A percentile compares a stretch with the other conserved stretches of the same genome.
Evolutionary conservation across 2,329 filamentous ascomycete genomes (phyloP).

Genomic region (Fusarium falciforme): DNA sequence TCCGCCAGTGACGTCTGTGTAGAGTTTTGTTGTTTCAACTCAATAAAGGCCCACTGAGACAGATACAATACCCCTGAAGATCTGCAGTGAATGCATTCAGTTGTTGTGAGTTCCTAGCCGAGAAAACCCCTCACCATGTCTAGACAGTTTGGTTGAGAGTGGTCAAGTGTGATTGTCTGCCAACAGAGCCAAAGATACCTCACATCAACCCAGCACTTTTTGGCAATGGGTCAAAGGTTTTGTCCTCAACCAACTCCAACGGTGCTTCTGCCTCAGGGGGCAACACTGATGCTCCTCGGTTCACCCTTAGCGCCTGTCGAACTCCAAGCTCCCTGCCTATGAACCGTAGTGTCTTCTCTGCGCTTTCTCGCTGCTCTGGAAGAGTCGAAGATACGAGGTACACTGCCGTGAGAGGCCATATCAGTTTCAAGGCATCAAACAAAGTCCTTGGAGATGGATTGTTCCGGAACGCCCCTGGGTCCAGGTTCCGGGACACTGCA

Average conservation of each 20-base stretch:
- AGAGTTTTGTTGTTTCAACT: constrained; percentile 1
- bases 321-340: constrained; percentile 53
- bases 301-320: constrained; percentile 49
- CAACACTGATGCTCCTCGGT: constrained; percentile 28
- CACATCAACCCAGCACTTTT: constrained; percentile 29
- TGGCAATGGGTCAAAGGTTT: constrained; percentile 26
- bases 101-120: not conserved
- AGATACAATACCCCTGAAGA: constrained; percentile 2
- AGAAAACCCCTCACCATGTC: not conserved
- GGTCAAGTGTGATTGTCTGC: not conserved
- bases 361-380: constrained; percentile 43
- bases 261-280: constrained; percentile 45
- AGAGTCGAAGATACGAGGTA: constrained; percentile 45
- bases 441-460: constrained; percentile 48
- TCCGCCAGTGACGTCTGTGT: constrained; percentile 2
- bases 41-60: not conserved
- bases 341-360: constrained; percentile 43
- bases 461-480: constrained; percentile 35
- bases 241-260: constrained; percentile 30
- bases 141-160: not conserved
- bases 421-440: constrained; percentile 52
- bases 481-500: constrained; percentile 41
- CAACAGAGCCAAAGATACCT: not conserved
- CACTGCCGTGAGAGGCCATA: constrained; percentile 53
- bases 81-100: not conserved